Base-by-base conservation (phyloP, 306 rosid genomes). In the Malus orientalis region DNA sequence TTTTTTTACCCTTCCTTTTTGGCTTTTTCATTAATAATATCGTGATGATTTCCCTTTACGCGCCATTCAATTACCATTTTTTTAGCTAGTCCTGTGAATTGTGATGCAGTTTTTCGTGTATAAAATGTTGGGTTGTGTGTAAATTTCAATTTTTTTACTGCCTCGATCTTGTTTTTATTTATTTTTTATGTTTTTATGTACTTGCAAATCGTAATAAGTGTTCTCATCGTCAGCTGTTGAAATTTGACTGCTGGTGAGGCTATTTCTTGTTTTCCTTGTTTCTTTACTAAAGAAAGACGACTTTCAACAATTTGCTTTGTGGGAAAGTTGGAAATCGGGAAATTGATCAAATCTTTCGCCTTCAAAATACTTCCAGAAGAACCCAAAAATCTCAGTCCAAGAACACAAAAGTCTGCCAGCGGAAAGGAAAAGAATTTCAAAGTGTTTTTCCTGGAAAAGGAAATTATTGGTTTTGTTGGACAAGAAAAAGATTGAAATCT, bases 361-460 rank as follows among this genome's bases (percentile, higher is more conserved):
- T 22, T 22, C 45, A 11, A 53, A 65, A 49, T 11, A 49, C 40
- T 18, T 15, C 38, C 19, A 32, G 25, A 71, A 20, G 57, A 65
- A 45, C 22, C 22, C 27, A 23, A 60, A 38, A 12, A 12, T 57
- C 71, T 75, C 71, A 27, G 57, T 54, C 60, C 74, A 67, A 77
- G 75, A 57, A 67, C 67, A 77, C 75, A 66, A 76, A 58, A 44
- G 58, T 67, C 49, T 18, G 61, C 75, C 33, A 2, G 25, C 67
- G 40, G 42, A 36, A 6, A 29, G 60, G 47, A 23, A 49, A n/a
- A 44, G 22, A n/a, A 65, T 32, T 29, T 29, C 74, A 15, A 3
- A n/a, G 70, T 44, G 16, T 27, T 76, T 42, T 74, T 54, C 16
- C 71, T 65, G 71, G 18, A 61, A 71, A 53, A 79, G 79, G 82